Evolutionary conservation across 2,329 filamentous ascomycete species (phyloP), one percentile per base, ranked within the genome.

Genomic region (Fusarium hainanense): DNA sequence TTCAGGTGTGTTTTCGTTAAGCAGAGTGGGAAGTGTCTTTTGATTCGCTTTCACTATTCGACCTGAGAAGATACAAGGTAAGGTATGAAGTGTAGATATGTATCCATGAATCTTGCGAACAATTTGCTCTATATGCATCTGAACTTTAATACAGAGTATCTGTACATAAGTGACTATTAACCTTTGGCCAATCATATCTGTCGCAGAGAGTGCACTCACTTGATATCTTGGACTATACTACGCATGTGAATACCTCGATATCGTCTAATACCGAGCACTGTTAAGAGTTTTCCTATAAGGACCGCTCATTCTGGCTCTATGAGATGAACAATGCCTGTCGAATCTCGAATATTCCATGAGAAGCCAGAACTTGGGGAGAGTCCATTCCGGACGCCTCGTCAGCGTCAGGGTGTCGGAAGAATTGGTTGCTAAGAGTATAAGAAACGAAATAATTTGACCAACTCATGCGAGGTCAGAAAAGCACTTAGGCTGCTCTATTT

Each of bases 1-100:
- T 57, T 23, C 30, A 27, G 34, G 37, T 28, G 49, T 63, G 16
- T 63, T 40, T 20, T 52, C 27, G 21, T 44, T 32, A 57, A 40
- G 27, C 12, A 34, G 20, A 20, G 48, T 14, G 48, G 37, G 32
- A 34, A 41, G 20, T 51, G 32, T 11, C 8, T 16, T 16, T 14
- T 27, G 37, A 23, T 37, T 20, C 30, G 48, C 9, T 37, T 12
- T n/a, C 16, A 8, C 23, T 34, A 32, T 37, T 37, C 34, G 16
- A 50, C 5, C 30, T 50, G 12, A 18, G 55, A 28, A 37, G 34
- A 37, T 37, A 37, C 34, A 12, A 28, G 12, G 12, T 37, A n/a
- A n/a, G 34, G 16, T 37, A 37, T 37, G 18, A 37, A 37, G 9
- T 37, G 18, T 37, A 23, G 21, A 5, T 23, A n/a, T 37, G 30